Conservation (phyloP, 768 basidiomycete species). For the Collybia mongolica region DNA sequence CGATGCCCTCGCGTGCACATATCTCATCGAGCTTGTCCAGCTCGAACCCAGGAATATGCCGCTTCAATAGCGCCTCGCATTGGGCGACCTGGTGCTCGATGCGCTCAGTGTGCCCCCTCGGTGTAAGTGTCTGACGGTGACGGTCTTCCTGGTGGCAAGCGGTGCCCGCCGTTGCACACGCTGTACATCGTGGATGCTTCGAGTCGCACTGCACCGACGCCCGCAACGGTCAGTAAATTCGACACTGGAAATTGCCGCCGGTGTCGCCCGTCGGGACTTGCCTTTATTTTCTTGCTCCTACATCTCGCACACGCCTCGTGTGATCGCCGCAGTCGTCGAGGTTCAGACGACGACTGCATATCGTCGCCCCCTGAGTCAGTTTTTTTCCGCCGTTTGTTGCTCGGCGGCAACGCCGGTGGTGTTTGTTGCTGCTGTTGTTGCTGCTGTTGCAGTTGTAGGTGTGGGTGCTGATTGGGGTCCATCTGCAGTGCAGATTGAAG, state of each 20-base stretch:
- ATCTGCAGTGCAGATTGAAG: conserved; percentile 67
- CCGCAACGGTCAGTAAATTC: conserved; percentile 19
- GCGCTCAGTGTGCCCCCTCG: conserved; percentile 79
- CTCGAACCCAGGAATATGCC: conserved; percentile 65
- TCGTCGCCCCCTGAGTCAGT: conserved; percentile 56
- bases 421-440: conserved; percentile 19
- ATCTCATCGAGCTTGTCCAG: conserved; percentile 66
- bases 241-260: conserved; percentile 81
- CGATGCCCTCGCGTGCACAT: conserved; percentile 66
- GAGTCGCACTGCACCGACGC: conserved; percentile 72
- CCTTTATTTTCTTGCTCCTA: conserved; percentile 97
- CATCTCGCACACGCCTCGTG: conserved; percentile 92
- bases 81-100: conserved; percentile 79
- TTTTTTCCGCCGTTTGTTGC: conserved; percentile 57
- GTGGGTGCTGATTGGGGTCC: conserved; percentile 57
- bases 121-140: conserved; percentile 83
- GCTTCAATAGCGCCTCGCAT: conserved; percentile 78
- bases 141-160: conserved; percentile 86
- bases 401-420: conserved; percentile 22
- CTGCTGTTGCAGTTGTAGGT: conserved; percentile 41
- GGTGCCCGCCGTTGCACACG: conserved; percentile 78
- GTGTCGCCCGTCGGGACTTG: conserved; percentile 66
- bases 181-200: conserved; percentile 84
- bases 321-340: conserved; percentile 79
- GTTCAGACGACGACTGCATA: conserved; percentile 58